Base-by-base conservation (phyloP, 2,329 filamentous ascomycete species). In the Geosmithia putterillii region DNA sequence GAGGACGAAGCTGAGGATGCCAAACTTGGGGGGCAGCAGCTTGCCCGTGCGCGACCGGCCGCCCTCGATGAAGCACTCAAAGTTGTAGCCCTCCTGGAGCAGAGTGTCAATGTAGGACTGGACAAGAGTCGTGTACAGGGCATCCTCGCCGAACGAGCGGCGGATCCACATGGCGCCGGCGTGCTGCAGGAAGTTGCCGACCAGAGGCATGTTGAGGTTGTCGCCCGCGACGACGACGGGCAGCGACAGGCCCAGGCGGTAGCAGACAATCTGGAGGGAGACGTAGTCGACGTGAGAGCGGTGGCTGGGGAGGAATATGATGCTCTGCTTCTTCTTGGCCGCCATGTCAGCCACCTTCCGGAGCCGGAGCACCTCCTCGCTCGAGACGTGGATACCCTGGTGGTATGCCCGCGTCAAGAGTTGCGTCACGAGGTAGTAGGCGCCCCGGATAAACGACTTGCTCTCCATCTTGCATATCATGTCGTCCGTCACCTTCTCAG, bases 381-480 rank as follows among this genome's bases (percentile, higher is more conserved):
- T 94, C 1, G 86, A 94, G 22, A 96, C 88, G 60, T 98, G 92
- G 42, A 98, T 95, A 9, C 86, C 92, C 66, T 96, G 90, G 56
- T 96, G 88, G 60, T 98, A 98, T 6, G 92, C 90, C 47, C 92
- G 71, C 4, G 90, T 94, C 48, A 96, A 69, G 40, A 96, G 71
- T 63, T 96, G 90, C 1, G 89, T 94, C 40, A 71, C 72, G 35
- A 95, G 58, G 59, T 95, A 98, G 59, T 96, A 96, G 40, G 92
- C 90, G 20, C 86, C 79, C 41, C 92, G 73, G 52, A 98, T 95
- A 57, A 96, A 96, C 2, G 77, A 70, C 58, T 89, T 94, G 69
- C 83, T 94, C 63, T 98, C 92, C 73, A 96, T 90, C 65, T 98
- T 98, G 74, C 90, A 96, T 48, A 98, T 95, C 92, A 98, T 96